These are phyloP conservation scores for Backusella morwellensis DNA, from an alignment of 192 early-diverging fungal species.

Conservation along the genomic window DNA sequence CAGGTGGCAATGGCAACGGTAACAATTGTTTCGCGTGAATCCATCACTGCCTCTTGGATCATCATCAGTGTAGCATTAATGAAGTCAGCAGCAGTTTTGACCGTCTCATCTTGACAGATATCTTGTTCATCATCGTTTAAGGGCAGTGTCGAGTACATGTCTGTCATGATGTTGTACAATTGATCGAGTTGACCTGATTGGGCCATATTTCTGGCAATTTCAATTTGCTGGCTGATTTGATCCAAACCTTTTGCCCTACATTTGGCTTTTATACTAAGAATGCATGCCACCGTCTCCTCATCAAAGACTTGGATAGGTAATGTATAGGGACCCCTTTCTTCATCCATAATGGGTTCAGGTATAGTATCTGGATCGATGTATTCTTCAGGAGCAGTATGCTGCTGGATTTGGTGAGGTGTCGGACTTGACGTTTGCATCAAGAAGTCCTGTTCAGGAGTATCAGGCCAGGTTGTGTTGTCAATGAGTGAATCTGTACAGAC, in stretches of 20 bases:
- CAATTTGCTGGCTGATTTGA: slow-evolving; percentile 1
- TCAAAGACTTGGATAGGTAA: slow-evolving; percentile 11
- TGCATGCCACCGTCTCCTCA: slow-evolving; percentile 14
- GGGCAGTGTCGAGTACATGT: not conserved
- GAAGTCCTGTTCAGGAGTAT: not conserved
- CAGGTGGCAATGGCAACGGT: slow-evolving; percentile 10
- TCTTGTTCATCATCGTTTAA: slow-evolving; percentile 4
- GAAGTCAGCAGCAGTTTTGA: not conserved
- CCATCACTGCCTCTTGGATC: slow-evolving; percentile 27
- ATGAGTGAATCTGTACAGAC: not conserved
- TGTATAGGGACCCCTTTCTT: slow-evolving; percentile 18
- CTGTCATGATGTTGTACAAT: not conserved
- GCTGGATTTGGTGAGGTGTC: not conserved
- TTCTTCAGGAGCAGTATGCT: not conserved
- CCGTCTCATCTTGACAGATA: not conserved
- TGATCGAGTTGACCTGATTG: not conserved
- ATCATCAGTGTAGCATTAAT: slow-evolving; percentile 19
- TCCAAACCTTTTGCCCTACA: slow-evolving; percentile 14
- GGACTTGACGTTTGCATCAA: not conserved
- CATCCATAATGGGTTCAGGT: slow-evolving; percentile 25
- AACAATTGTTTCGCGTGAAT: slow-evolving; percentile 22
- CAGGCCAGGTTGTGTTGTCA: not conserved
- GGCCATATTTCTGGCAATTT: slow-evolving; percentile 4
- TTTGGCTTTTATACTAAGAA: slow-evolving; percentile 23
- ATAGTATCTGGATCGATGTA: slow-evolving; percentile 8